Evolutionary conservation across 495 filamentous ascomycete genomes (phyloP), one percentile per base, ranked within the genome.

Genomic region (Glutinoglossum americanum): DNA sequence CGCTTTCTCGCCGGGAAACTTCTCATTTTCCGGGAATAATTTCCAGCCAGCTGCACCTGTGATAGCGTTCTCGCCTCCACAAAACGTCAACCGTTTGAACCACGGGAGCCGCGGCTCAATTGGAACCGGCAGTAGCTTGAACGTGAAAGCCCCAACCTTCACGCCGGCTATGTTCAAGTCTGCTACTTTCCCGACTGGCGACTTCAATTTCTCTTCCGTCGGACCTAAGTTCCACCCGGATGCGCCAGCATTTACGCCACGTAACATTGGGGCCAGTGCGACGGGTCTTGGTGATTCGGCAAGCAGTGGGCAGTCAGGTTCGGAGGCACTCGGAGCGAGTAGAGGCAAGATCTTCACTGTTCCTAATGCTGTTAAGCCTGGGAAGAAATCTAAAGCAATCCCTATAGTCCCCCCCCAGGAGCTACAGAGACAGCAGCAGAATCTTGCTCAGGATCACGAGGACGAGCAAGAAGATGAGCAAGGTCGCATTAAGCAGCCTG

Each of bases 221-320:
- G 75, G 77, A 1, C 76, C 82, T 37, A 77, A 79, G 1, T 87
- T 95, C 72, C 84, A 87, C 57, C 84, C 87, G 0, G 82, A 83
- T 66, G 89, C 85, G 9, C 85, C 88, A 39, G 74, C 76, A 6
- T 95, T 95, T 68, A 85, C 80, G 37, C 87, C 88, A 0, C 61
- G 66, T 33, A 64, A 51, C n/a, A 28, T 37, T 25, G 27, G 51
- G 25, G 23, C 37, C 10, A 19, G 9, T 54, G 58, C 30, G 11
- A 47, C 15, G 37, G 15, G 25, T 45, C 57, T 28, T 55, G 25
- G 23, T n/a, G 51, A 57, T 28, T 21, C 27, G 10, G 49, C 55
- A 48, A 19, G 17, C 28, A 55, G 32, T 27, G 56, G 57, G 44
- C 54, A 56, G 35, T 56, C 39, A 15, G 69, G 65, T 45, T 48